A percentile compares a stretch with the other conserved stretches of the same genome.
These are phyloP conservation scores for Cercospora brassicicola DNA, from an alignment of 2,329 filamentous ascomycete species.

Conservation along the genomic window DNA sequence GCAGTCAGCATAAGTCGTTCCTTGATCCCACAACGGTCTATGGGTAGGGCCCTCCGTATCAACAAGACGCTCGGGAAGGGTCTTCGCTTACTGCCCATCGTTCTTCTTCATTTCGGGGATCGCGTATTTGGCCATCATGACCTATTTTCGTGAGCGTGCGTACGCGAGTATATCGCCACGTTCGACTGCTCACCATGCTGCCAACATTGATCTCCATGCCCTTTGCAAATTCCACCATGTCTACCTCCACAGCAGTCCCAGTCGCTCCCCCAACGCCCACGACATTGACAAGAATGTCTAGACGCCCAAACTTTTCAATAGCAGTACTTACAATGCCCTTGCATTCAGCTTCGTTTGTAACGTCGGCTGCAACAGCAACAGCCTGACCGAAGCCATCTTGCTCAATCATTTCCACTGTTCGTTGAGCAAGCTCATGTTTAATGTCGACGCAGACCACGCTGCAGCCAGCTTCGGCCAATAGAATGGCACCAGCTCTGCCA, in stretches of 20 bases:
- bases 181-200: constrained; percentile 54
- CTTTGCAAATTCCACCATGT: constrained; percentile 59
- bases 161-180: too few relatives aligned
- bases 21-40: not conserved
- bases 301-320: constrained; percentile 52
- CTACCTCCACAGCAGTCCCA: constrained; percentile 62
- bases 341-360: constrained; percentile 58
- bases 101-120: constrained; percentile 62
- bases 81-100: constrained; percentile 39
- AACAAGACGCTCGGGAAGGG: not conserved
- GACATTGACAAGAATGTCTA: constrained; percentile 66
- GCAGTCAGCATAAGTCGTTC: not conserved
- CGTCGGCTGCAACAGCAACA: constrained; percentile 53
- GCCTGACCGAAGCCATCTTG: constrained; percentile 44
- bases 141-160: not conserved
- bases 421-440: constrained; percentile 51
- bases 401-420: constrained; percentile 56
- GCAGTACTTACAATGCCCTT: constrained; percentile 45
- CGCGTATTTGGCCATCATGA: constrained; percentile 61
- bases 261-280: constrained; percentile 61
- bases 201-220: constrained; percentile 63
- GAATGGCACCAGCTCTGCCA: constrained; percentile 58
- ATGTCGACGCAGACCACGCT: constrained; percentile 61
- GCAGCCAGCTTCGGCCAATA: constrained; percentile 61
- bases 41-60: not conserved